Base-by-base conservation (phyloP, 2,329 filamentous ascomycete species). In the Nigrospora oryzae region DNA sequence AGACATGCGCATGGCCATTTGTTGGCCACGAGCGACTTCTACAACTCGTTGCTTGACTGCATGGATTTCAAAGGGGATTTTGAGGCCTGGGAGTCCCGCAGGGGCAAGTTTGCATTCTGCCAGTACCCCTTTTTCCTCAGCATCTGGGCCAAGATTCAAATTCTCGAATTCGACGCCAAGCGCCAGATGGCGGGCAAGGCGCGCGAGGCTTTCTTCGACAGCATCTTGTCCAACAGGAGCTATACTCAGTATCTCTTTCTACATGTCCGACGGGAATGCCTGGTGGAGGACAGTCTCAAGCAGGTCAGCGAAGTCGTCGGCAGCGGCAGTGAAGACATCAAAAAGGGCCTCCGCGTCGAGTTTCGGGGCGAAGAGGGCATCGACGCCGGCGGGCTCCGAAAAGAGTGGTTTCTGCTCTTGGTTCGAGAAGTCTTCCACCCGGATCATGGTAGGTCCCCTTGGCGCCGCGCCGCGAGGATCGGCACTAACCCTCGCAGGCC, bases 321-420 rank as follows among this genome's bases (percentile, higher is more conserved):
- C 13, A 81, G 83, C 44, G 81, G 85, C 12, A 78, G 83, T 43
- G 87, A 91, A 55, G 89, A 95, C 50, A 83, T 95, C 61, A 95
- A 95, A 63, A 96, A 95, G 62, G 86, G 85, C 0, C 68, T 96
- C 28, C 81, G 85, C 15, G 93, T 96, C 48, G 82, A 86, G 48
- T 96, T 96, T 54, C 73, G 77, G 31, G 89, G 88, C 31, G 90
- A 96, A 65, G 90, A 96, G 63, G 90, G 90, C 5, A 82, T 95
- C 42, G 90, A 96, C 66, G 89, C 86, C 5, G 90, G 90, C 34
- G 90, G 90, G 0, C 71, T 95, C 45, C 81, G 89, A 46, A 96
- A 96, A 63, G 90, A 96, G 65, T 96, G 90, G 90, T 96, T 96
- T 59, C 67, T 95, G 42, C 75, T 95, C 47, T 75, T 96, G 17